phyloP scores from a whole-genome alignment of 768 basidiomycete genomes.

The Rhodotorula sphaerocarpa region DNA sequence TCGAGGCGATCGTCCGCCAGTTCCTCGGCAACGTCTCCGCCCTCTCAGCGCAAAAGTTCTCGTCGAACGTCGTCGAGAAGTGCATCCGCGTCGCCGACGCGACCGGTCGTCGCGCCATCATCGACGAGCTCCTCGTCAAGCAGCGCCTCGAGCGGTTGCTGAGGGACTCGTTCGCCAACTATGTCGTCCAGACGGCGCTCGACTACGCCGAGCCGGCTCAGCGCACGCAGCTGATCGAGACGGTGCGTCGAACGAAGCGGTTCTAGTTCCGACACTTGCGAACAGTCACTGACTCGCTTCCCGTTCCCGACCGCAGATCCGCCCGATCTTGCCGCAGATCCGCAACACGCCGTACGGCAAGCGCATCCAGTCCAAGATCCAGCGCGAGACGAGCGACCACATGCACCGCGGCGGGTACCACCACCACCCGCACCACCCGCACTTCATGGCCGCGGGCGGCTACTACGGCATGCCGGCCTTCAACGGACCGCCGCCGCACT shows the following conservation, averaged over 20 bases:
- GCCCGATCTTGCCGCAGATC: conserved; percentile 95
- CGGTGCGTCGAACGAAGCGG: conserved; percentile 44
- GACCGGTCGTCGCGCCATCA: conserved; percentile 82
- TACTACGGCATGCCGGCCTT: conserved; percentile 25
- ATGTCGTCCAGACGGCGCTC: conserved; percentile 66
- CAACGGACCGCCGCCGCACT: neutral
- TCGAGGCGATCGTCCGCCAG: conserved; percentile 92
- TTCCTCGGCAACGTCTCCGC: conserved; percentile 97
- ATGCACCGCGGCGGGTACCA: conserved; percentile 19
- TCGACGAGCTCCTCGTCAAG: conserved; percentile 89
- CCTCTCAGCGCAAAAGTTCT: conserved; percentile 97
- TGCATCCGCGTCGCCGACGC: conserved; percentile 93
- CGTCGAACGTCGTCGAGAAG: conserved; percentile 70
- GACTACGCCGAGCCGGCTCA: conserved; percentile 96
- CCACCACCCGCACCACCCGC: conserved; percentile 6
- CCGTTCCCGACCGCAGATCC: conserved; percentile 49
- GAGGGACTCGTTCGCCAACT: conserved; percentile 60
- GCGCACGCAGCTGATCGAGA: conserved; percentile 75
- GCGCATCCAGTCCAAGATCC: conserved; percentile 95
- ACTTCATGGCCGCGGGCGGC: conserved; percentile 21
- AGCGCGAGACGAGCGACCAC: conserved; percentile 53
- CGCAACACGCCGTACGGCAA: conserved; percentile 99
- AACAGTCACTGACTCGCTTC: neutral
- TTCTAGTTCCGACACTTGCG: neutral
- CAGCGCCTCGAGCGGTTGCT: conserved; percentile 89